phyloP scores from a whole-genome alignment of 495 filamentous ascomycete genomes.

The Paragyromitra xinjiangensis region DNA sequence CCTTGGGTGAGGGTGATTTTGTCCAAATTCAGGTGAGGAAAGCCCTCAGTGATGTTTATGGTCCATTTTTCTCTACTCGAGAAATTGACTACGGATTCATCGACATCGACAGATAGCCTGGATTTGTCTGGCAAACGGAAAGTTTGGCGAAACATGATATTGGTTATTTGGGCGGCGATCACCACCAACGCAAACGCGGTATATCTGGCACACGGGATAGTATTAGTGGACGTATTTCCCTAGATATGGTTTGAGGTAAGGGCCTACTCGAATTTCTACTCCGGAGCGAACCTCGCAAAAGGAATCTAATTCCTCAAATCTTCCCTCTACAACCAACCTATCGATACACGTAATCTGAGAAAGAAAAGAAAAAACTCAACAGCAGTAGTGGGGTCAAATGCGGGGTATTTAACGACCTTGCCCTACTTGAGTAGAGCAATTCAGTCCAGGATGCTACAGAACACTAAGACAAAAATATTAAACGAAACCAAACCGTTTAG shows the following conservation, averaged over 20 bases:
- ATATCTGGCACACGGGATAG: neutral
- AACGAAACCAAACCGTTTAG: neutral
- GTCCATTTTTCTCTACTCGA: neutral
- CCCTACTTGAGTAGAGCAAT: neutral
- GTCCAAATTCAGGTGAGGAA: constrained; percentile 28
- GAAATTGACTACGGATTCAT: neutral
- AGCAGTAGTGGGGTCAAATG: constrained; percentile 3
- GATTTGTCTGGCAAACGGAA: constrained; percentile 1
- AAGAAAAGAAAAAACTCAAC: neutral
- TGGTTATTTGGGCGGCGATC: neutral
- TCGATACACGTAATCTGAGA: neutral
- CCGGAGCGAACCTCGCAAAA: neutral
- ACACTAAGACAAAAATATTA: neutral
- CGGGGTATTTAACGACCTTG: constrained; percentile 15
- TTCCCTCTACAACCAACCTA: neutral
- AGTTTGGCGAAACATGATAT: constrained; percentile 5
- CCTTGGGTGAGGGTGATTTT: constrained; percentile 2
- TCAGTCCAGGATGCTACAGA: neutral
- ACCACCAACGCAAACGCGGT: neutral
- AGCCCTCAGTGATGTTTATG: neutral
- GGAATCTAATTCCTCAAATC: neutral
- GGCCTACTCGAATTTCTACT: neutral
- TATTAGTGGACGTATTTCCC: neutral
- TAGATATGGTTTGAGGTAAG: neutral
- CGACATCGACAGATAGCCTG: neutral